phyloP scores from a whole-genome alignment of 176 grass and related monocot genomes.

The Zizania latifolia region DNA sequence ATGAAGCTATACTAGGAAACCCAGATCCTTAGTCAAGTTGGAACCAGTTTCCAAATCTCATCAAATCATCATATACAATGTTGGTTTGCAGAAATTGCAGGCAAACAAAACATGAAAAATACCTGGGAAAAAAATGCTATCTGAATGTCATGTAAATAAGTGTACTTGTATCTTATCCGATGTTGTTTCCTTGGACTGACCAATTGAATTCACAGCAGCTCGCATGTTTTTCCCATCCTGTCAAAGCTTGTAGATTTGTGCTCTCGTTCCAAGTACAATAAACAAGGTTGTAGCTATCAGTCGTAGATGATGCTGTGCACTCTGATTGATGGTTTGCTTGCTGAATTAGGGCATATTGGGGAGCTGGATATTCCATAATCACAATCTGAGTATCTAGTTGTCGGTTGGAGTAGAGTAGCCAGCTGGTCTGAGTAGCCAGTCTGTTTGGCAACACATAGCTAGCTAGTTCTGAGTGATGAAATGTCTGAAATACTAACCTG shows the following conservation, averaged over 20 bases:
- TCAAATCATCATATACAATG: slow-evolving; percentile 34
- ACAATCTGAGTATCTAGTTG: no score
- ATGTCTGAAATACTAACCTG: no score
- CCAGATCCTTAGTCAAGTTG: slow-evolving; percentile 59
- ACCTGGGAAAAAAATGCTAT: slow-evolving; percentile 5
- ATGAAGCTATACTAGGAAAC: slow-evolving; percentile 70
- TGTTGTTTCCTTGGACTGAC: slow-evolving; percentile 17
- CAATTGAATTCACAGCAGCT: not conserved
- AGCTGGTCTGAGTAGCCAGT: no score
- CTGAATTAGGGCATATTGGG: no score
- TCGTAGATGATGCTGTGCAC: not conserved
- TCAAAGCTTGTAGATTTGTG: not conserved
- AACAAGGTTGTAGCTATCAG: not conserved
- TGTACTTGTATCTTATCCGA: slow-evolving; percentile 42
- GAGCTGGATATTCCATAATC: no score
- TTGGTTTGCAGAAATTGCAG: slow-evolving; percentile 45
- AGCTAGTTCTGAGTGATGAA: no score
- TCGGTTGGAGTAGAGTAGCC: no score
- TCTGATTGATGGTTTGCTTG: not conserved
- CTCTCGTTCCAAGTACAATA: slow-evolving; percentile 14
- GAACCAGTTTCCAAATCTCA: not conserved
- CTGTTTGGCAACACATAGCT: no score
- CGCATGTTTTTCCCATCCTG: not conserved
- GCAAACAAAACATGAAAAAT: slow-evolving; percentile 11
- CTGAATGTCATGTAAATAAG: slow-evolving; percentile 52